Base-by-base conservation (phyloP, 345 rosid genomes). In the Populus simonii region DNA sequence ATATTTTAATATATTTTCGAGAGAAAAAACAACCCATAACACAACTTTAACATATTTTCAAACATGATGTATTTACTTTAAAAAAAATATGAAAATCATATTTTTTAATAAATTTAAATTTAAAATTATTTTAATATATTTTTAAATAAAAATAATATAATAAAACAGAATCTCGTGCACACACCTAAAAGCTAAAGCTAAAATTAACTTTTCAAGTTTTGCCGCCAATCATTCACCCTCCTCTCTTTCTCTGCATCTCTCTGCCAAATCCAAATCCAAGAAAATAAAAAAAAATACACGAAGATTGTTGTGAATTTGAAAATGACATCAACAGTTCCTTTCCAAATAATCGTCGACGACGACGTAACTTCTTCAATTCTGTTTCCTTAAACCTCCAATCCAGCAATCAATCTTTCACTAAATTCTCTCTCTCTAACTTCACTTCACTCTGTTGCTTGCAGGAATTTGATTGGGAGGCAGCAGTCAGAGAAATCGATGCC, bases 391-490 rank as follows among this genome's bases (percentile, higher is more conserved):
- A 31, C 73, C 67, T 31, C 12, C 33, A 31, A 31, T 31, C 33
- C 33, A 31, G 33, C 33, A 31, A 6, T 22, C 27, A 4, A 25
- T 61, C 72, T 27, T 17, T 53, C 33, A 4, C 20, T 41, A 39
- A 10, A 9, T n/a, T 7, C 9, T 68, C 6, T n/a, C 27, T 27
- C 31, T 73, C 25, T 5, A 11, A 12, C 8, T 27, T 57, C 51
- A 13, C 4, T 43, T 43, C 33, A 27, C 45, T 18, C 2, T 45
- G 39, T 62, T 49, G 29, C 13, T 4, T 36, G 6, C 49, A 93
- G 94, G 91, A 85, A 57, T 92, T 95, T 72, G 98, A 95, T 83
- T 95, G 98, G 99, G 99, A 95, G 84, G 98, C 97, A 25, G 97
- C 99, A 8, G 96, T 89, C 6, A 87, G 85, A 84, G 94, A 88